A percentile compares a stretch with the other conserved stretches of the same genome.
Evolutionary conservation across 257 asterid genomes (phyloP).

Genomic region (Ilex asprella): DNA sequence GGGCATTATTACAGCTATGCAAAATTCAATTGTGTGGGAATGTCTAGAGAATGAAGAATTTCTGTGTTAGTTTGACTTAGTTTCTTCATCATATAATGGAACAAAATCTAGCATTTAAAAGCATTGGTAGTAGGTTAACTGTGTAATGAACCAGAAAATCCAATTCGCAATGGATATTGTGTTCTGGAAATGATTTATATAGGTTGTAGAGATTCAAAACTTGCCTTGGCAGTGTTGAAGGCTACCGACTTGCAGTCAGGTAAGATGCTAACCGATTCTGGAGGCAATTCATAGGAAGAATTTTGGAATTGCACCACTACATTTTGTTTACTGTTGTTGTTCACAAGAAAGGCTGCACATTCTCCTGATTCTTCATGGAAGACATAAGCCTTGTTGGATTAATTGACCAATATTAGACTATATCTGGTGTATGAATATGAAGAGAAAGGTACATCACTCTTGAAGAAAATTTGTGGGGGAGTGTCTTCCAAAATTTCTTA

Average conservation of each 20-base stretch:
- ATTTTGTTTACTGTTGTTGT: conserved; percentile 23
- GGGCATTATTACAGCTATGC: neutral
- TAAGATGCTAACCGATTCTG: conserved; percentile 68
- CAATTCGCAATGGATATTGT: too few species aligned
- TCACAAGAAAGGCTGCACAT: conserved; percentile 83
- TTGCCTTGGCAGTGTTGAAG: conserved; percentile 79
- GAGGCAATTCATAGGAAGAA: conserved; percentile 43
- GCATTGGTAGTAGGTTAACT: neutral
- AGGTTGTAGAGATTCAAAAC: conserved; percentile 4
- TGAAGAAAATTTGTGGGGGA: too few species aligned
- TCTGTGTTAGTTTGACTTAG: neutral
- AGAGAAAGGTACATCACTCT: too few species aligned
- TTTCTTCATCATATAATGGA: neutral
- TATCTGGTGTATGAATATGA: neutral
- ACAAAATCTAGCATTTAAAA: neutral
- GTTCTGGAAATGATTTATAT: neutral
- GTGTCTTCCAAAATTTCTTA: conserved; percentile 18
- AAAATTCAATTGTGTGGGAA: neutral
- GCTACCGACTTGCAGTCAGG: conserved; percentile 64
- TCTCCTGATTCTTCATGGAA: conserved; percentile 36
- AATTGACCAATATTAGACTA: neutral
- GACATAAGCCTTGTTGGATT: conserved; percentile 46
- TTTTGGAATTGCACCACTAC: conserved; percentile 47
- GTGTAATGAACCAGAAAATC: neutral
- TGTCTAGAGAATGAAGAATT: neutral